Evolutionary conservation across 2,329 filamentous ascomycete genomes (phyloP), one percentile per base, ranked within the genome.

Genomic region (Aspergillus carbonarius): DNA sequence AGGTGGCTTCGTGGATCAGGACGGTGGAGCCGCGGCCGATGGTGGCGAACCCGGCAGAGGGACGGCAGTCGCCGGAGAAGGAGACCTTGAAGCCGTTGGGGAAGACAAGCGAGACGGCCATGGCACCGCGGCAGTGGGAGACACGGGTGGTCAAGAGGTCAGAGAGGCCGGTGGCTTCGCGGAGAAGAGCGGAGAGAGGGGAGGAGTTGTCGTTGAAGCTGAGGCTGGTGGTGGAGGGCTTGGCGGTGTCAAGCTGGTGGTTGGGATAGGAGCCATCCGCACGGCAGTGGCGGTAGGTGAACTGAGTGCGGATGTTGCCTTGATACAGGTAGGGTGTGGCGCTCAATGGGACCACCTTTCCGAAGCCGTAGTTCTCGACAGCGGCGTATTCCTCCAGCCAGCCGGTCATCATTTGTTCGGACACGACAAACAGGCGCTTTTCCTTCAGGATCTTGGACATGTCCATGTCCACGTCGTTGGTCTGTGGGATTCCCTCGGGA

Each of bases 1-100:
- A 98, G 0, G 95, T 99, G 62, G 92, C 93, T 81, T 99, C 95
- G 78, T 99, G 95, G 57, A 99, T 86, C 5, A 97, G 85, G 6
- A 99, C 83, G 13, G 93, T 96, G 1, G 89, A 88, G 61, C 87
- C 87, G 47, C 79, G 78, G 47, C 91, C 96, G 52, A 93, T 89
- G 12, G 75, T 66, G 0, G 86, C 85, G 70, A 99, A 97, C 0
- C 77, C 71, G 2, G 77, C 68, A 4, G 86, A 91, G 0, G 95
- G 95, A 6, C 95, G 85, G 72, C 93, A 98, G 78, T 99, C 95
- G 57, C 95, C 95, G 4, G 91, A 96, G 78, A 96, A 99, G 47
- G 92, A 91, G 58, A 96, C 82, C 72, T 93, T 95, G 72, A 99
- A 89, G 17, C 87, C 89, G 1, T 86, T 85, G 0, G 89, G 85